phyloP scores from a whole-genome alignment of 2,329 filamentous ascomycete genomes.

The Rhynchosporium secalis region DNA sequence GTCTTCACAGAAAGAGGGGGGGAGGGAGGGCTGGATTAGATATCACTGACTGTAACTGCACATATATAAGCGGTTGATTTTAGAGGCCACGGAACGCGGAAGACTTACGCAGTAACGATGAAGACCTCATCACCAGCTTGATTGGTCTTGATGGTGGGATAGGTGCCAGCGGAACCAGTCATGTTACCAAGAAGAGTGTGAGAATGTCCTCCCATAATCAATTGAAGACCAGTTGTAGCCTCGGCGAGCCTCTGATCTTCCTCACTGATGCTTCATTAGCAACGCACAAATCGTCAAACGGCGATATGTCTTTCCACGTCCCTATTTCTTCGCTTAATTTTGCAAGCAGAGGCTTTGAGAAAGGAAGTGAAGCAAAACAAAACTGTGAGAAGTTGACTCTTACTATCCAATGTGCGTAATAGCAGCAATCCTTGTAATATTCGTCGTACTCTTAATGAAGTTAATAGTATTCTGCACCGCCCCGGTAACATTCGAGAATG shows the following conservation, averaged over 20 bases:
- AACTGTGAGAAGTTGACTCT: background rate
- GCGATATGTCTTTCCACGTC: background rate
- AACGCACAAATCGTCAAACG: background rate
- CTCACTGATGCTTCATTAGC: constrained; percentile 39
- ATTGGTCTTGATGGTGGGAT: constrained; percentile 64
- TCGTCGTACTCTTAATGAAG: constrained; percentile 59
- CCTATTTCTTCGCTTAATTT: constrained; percentile 11
- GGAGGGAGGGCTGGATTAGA: background rate
- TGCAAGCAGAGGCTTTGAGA: background rate
- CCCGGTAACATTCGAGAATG: constrained; percentile 56
- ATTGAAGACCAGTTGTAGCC: constrained; percentile 61
- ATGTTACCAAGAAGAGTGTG: constrained; percentile 62
- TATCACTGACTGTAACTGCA: constrained; percentile 7
- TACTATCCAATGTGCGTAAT: constrained; percentile 66
- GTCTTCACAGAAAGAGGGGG: background rate
- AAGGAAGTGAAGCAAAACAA: background rate
- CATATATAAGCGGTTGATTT: background rate
- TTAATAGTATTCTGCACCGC: constrained; percentile 63
- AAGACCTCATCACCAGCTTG: constrained; percentile 62
- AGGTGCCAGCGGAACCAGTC: constrained; percentile 57
- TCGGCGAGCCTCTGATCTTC: constrained; percentile 61
- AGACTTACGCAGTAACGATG: constrained; percentile 58
- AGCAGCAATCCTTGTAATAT: constrained; percentile 64
- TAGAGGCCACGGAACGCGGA: constrained; percentile 31
- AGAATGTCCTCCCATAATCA: constrained; percentile 65